phyloP scores from a whole-genome alignment of 2,329 filamentous ascomycete genomes.

The Monilinia laxa region DNA sequence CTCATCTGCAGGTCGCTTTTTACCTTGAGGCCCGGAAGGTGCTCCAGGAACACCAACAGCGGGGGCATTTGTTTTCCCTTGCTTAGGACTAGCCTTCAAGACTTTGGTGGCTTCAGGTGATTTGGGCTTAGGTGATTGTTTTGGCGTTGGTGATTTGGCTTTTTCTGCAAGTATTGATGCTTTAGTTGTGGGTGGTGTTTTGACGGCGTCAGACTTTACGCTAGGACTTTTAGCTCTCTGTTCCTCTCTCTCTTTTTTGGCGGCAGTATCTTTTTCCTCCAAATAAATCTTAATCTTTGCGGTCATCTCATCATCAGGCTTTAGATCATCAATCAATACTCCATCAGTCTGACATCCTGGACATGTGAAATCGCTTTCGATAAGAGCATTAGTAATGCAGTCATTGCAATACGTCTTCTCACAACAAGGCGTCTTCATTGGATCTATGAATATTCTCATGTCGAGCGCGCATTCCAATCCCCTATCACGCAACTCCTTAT shows the following conservation, averaged over 20 bases:
- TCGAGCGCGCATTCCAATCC: constrained; percentile 94
- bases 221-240: constrained; percentile 49
- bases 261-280: constrained; percentile 52
- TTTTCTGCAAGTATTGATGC: constrained; percentile 25
- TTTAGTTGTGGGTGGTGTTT: constrained; percentile 38
- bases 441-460: constrained; percentile 96
- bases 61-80: constrained; percentile 24
- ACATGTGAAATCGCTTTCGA: constrained; percentile 96
- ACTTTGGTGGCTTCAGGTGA: constrained; percentile 10
- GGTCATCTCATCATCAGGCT: constrained; percentile 74
- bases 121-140: constrained; percentile 37
- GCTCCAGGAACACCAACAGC: constrained; percentile 10
- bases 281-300: constrained; percentile 76
- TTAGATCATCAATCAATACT: constrained; percentile 89
- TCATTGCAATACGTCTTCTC: constrained; percentile 98
- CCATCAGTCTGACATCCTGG: constrained; percentile 88
- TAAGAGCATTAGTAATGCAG: constrained; percentile 98
- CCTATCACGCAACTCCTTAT: constrained; percentile 83
- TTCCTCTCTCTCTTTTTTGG: constrained; percentile 43
- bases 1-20: constrained; percentile 83
- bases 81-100: constrained; percentile 32
- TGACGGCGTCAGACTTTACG: constrained; percentile 36
- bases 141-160: constrained; percentile 37
- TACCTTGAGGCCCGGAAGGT: constrained; percentile 41
- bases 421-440: constrained; percentile 99